A percentile compares a stretch with the other conserved stretches of the same genome.
Conservation (phyloP, 1,139 yeast genomes). For the Zygoascus sp. region DNA sequence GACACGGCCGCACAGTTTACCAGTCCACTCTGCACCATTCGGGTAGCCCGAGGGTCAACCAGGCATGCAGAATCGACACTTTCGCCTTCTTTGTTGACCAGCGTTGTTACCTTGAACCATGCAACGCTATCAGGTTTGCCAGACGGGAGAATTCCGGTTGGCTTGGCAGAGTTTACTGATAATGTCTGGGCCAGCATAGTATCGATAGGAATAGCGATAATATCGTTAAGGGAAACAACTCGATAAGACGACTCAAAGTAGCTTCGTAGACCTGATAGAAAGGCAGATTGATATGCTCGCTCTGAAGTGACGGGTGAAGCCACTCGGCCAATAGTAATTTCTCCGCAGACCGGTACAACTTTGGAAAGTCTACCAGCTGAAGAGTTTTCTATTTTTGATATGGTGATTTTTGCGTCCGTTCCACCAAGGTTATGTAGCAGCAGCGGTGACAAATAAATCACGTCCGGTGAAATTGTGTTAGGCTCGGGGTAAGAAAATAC, state of each 20-base stretch:
- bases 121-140: conserved; percentile 73
- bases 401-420: conserved; percentile 30
- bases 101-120: conserved; percentile 65
- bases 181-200: conserved; percentile 60
- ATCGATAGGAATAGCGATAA: conserved; percentile 76
- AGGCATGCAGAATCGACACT: conserved; percentile 45
- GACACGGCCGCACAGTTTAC: conserved; percentile 39
- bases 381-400: conserved; percentile 23
- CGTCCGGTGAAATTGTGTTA: conserved; percentile 40
- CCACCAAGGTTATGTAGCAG: conserved; percentile 49
- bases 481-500: conserved; percentile 65
- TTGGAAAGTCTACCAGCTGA: conserved; percentile 23
- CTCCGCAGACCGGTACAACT: conserved; percentile 38
- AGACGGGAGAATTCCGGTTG: conserved; percentile 38
- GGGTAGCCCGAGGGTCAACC: conserved; percentile 60
- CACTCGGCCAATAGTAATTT: conserved; percentile 59
- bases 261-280: conserved; percentile 57
- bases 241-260: conserved; percentile 58
- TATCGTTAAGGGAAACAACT: conserved; percentile 57
- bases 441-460: conserved; percentile 60
- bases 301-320: conserved; percentile 71
- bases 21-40: conserved; percentile 63
- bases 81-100: conserved; percentile 38
- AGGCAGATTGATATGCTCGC: conserved; percentile 57
- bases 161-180: conserved; percentile 37